phyloP scores from a whole-genome alignment of 495 filamentous ascomycete species.

The Ramalina intermedia region DNA sequence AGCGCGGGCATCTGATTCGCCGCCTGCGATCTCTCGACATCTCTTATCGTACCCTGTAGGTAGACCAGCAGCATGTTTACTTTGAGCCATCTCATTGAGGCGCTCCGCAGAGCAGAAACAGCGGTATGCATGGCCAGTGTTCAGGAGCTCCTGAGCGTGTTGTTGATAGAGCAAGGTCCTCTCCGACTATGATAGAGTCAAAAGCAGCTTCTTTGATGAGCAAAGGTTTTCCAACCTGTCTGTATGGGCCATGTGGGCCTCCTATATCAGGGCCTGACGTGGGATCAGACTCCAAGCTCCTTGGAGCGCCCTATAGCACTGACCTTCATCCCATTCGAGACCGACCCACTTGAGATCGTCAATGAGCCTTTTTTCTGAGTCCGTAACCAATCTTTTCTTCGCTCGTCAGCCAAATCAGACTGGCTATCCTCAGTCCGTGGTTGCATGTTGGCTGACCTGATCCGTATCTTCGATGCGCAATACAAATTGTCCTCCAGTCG shows the following conservation, averaged over 20 bases:
- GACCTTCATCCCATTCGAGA: constrained; percentile 87
- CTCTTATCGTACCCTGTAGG: constrained; percentile 62
- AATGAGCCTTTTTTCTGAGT: constrained; percentile 61
- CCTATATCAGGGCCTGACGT: constrained; percentile 57
- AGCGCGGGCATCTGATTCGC: constrained; percentile 55
- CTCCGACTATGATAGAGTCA: constrained; percentile 47
- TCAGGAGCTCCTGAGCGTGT: constrained; percentile 56
- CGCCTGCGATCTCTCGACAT: constrained; percentile 49
- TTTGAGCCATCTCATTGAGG: constrained; percentile 45
- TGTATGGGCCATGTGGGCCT: constrained; percentile 73
- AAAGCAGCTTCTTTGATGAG: constrained; percentile 7
- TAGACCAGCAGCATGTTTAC: constrained; percentile 42
- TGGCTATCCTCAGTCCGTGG: background rate
- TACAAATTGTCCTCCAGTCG: constrained; percentile 84
- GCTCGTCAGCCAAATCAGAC: constrained; percentile 20
- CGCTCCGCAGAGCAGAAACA: constrained; percentile 79
- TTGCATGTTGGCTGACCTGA: constrained; percentile 42
- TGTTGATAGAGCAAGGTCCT: constrained; percentile 56
- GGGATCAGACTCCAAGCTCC: constrained; percentile 6
- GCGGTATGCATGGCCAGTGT: constrained; percentile 64
- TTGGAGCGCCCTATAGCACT: background rate
- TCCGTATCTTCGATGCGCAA: constrained; percentile 93
- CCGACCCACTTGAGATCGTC: constrained; percentile 80
- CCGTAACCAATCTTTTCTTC: constrained; percentile 63
- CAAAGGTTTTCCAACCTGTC: constrained; percentile 40